Conservation (phyloP, 257 asterid species). For the Solanum neorickii region DNA sequence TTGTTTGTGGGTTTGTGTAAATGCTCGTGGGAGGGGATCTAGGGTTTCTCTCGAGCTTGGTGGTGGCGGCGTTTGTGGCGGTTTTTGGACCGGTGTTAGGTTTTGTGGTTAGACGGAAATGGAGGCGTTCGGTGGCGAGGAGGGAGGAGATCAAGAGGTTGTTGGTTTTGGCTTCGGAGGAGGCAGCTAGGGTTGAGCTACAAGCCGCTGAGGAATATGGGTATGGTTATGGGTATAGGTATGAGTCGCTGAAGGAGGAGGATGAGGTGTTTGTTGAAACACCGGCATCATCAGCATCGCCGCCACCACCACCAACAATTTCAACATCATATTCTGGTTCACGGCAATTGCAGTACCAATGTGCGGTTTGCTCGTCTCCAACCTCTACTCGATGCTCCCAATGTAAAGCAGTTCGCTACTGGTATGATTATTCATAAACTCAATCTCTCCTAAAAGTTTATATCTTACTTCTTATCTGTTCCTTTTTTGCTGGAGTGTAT, state of each 20-base stretch:
- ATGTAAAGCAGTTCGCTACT: slow-evolving; percentile 73
- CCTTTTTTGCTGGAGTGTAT: background rate
- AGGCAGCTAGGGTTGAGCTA: slow-evolving; percentile 59
- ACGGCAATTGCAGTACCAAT: slow-evolving; percentile 37
- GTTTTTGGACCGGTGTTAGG: slow-evolving; percentile 25
- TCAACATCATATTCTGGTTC: background rate
- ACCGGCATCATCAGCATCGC: slow-evolving; percentile 4
- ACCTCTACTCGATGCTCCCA: slow-evolving; percentile 61
- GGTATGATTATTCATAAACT: slow-evolving; percentile 33
- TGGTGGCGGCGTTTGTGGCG: slow-evolving; percentile 27
- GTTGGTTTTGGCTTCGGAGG: slow-evolving; percentile 54
- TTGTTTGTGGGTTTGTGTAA: slow-evolving; percentile 23
- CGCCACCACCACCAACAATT: background rate
- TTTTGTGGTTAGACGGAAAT: slow-evolving; percentile 43
- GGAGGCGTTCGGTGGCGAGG: slow-evolving; percentile 49
- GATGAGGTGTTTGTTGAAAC: slow-evolving; percentile 5
- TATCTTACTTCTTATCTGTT: background rate
- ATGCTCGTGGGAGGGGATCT: slow-evolving; percentile 65
- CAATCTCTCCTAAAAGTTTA: background rate
- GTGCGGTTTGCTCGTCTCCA: slow-evolving; percentile 57
- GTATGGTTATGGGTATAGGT: slow-evolving; percentile 4
- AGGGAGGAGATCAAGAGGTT: slow-evolving; percentile 58
- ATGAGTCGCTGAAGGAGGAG: slow-evolving; percentile 7
- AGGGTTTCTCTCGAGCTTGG: slow-evolving; percentile 30
- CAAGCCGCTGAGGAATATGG: slow-evolving; percentile 22